These are phyloP conservation scores for Colletotrichum liaoningense DNA, from an alignment of 2,329 filamentous ascomycete genomes.

Conservation along the genomic window DNA sequence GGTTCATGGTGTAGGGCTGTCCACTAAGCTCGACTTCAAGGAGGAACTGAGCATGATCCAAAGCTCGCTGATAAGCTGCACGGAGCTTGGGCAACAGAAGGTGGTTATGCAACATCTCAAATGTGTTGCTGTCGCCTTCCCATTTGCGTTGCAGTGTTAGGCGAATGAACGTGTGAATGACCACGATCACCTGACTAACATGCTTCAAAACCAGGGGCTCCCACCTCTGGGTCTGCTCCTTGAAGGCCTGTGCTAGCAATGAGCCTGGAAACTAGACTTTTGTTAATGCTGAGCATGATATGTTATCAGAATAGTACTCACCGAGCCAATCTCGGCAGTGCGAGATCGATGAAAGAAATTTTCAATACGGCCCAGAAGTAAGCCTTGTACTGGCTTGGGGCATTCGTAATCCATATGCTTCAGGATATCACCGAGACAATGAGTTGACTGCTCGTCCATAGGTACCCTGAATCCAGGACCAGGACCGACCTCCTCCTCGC, in stretches of 20 bases:
- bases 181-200: conserved; percentile 59
- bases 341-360: conserved; percentile 53
- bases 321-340: conserved; percentile 66
- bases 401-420: conserved; percentile 38
- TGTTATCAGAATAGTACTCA: conserved; percentile 37
- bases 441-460: conserved; percentile 16
- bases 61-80: conserved; percentile 57
- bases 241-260: conserved; percentile 59
- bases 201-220: conserved; percentile 57
- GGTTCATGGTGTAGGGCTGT: conserved; percentile 62
- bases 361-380: conserved; percentile 48
- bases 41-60: conserved; percentile 62
- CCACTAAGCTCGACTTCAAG: conserved; percentile 61
- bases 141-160: conserved; percentile 55
- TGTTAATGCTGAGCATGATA: neutral
- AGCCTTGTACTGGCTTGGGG: conserved; percentile 20
- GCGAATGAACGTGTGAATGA: conserved; percentile 65
- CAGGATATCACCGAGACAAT: conserved; percentile 44
- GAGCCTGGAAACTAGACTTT: conserved; percentile 47
- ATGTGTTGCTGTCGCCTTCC: conserved; percentile 52
- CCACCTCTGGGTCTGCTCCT: conserved; percentile 68
- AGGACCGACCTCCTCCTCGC: neutral
- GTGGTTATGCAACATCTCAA: conserved; percentile 50
- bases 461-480: conserved; percentile 13
- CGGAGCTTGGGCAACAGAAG: conserved; percentile 60